Conservation (phyloP, 441 rosid genomes). For the Euphorbia schlechtendalii region DNA sequence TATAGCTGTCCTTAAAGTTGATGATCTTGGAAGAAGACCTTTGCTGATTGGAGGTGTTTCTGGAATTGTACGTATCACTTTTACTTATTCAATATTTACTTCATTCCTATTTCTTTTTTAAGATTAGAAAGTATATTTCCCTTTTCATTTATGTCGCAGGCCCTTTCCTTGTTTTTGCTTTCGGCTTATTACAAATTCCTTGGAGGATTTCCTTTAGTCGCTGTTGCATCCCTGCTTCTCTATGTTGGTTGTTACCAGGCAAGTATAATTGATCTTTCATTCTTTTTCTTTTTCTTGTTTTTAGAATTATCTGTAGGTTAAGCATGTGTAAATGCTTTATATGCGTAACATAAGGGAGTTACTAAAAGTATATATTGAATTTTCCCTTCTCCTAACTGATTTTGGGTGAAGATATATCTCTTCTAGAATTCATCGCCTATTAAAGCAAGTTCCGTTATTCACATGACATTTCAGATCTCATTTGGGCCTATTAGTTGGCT, state of each 20-base stretch:
- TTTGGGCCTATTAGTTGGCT: conserved; percentile 99
- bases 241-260: conserved; percentile 96
- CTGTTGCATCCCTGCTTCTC: conserved; percentile 83
- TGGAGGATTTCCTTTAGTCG: conserved; percentile 64
- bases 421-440: background rate
- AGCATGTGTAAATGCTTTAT: background rate
- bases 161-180: conserved; percentile 68
- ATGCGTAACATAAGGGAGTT: background rate
- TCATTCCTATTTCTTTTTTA: conserved; percentile 1
- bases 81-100: conserved; percentile 2
- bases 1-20: conserved; percentile 91
- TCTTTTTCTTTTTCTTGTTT: no score
- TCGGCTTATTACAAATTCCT: conserved; percentile 86
- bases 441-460: conserved; percentile 6
- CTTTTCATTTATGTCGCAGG: conserved; percentile 38
- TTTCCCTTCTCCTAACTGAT: background rate
- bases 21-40: conserved; percentile 92
- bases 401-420: background rate
- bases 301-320: background rate
- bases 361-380: background rate
- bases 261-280: conserved; percentile 12
- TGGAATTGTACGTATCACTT: conserved; percentile 61
- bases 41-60: conserved; percentile 87
- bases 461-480: conserved; percentile 47
- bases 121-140: conserved; percentile 6